Evolutionary conservation across 2,329 filamentous ascomycete genomes (phyloP).

Genomic region (Chaetomium strumarium): DNA sequence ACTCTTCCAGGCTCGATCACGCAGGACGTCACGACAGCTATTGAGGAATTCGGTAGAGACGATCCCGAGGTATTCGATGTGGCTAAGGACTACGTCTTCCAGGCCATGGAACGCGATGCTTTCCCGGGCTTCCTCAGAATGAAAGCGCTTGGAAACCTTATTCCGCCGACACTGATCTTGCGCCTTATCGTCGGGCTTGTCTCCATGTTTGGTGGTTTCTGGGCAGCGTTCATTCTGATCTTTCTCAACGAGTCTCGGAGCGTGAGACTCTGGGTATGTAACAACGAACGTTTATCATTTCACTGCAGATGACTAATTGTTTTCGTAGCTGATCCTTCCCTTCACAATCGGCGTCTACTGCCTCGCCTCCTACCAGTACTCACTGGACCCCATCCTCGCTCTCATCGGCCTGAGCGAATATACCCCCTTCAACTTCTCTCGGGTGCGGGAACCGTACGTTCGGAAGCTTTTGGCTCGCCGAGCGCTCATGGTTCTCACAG

Average conservation of each 20-base stretch:
- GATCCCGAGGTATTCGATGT: slow-evolving; percentile 96
- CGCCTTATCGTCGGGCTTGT: slow-evolving; percentile 79
- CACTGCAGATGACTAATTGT: slow-evolving; percentile 14
- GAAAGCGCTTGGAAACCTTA: slow-evolving; percentile 92
- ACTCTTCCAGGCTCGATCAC: slow-evolving; percentile 85
- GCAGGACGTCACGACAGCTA: slow-evolving; percentile 74
- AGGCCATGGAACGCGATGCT: slow-evolving; percentile 99
- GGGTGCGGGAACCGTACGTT: slow-evolving; percentile 85
- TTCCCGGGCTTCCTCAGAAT: slow-evolving; percentile 93
- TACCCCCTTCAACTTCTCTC: slow-evolving; percentile 86
- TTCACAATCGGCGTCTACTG: slow-evolving; percentile 89
- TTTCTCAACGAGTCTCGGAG: slow-evolving; percentile 72
- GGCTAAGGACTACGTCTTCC: slow-evolving; percentile 98
- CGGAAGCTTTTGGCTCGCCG: slow-evolving; percentile 79
- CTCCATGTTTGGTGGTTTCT: slow-evolving; percentile 85
- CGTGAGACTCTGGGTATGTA: slow-evolving; percentile 77
- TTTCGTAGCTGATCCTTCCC: slow-evolving; percentile 62
- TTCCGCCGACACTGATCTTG: slow-evolving; percentile 82
- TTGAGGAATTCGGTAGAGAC: slow-evolving; percentile 86
- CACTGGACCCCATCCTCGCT: slow-evolving; percentile 85
- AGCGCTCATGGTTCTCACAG: slow-evolving; percentile 69
- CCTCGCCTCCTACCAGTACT: slow-evolving; percentile 89
- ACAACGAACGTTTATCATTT: neutral
- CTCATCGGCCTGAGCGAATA: slow-evolving; percentile 91
- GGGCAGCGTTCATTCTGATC: slow-evolving; percentile 89